Conservation (phyloP, 2,329 filamentous ascomycete genomes). For the Amylocarpus encephaloides region DNA sequence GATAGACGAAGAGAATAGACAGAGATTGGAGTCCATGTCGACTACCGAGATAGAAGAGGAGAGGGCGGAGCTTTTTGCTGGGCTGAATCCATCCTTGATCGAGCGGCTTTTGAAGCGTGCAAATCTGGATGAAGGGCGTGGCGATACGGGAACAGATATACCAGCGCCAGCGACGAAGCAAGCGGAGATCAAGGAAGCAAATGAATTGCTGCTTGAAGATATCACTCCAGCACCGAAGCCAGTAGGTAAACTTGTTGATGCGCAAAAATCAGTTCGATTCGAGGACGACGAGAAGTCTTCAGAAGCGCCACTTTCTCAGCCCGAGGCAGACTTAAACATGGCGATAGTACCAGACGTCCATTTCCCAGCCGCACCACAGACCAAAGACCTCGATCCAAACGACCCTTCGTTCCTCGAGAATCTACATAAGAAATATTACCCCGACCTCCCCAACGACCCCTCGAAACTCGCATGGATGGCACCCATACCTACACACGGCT, state of each 20-base stretch:
- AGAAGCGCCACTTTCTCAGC: slow-evolving; percentile 30
- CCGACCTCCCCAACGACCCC: slow-evolving; percentile 76
- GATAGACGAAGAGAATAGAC: slow-evolving; percentile 79
- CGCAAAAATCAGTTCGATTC: slow-evolving; percentile 38
- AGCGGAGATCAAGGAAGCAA: neutral
- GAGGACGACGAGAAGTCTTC: slow-evolving; percentile 34
- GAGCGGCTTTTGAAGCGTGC: slow-evolving; percentile 57
- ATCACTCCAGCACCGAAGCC: slow-evolving; percentile 21
- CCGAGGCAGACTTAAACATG: slow-evolving; percentile 53
- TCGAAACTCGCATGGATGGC: slow-evolving; percentile 87
- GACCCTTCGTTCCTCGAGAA: slow-evolving; percentile 78
- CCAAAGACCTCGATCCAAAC: slow-evolving; percentile 73
- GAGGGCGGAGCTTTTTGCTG: slow-evolving; percentile 71
- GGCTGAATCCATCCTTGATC: slow-evolving; percentile 67
- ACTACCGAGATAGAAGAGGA: slow-evolving; percentile 74
- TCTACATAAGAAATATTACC: slow-evolving; percentile 91
- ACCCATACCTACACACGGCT: slow-evolving; percentile 58
- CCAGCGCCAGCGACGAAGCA: slow-evolving; percentile 1
- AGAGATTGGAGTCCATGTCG: slow-evolving; percentile 71
- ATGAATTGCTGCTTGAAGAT: slow-evolving; percentile 2
- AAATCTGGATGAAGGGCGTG: slow-evolving; percentile 30
- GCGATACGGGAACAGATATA: slow-evolving; percentile 27
- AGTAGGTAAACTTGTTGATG: slow-evolving; percentile 28
- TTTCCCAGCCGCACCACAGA: slow-evolving; percentile 38
- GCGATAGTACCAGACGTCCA: slow-evolving; percentile 34